A percentile compares a stretch with the other conserved stretches of the same genome.
phyloP scores from a whole-genome alignment of 139 green algal genomes.

The Haematococcus lacustris region DNA sequence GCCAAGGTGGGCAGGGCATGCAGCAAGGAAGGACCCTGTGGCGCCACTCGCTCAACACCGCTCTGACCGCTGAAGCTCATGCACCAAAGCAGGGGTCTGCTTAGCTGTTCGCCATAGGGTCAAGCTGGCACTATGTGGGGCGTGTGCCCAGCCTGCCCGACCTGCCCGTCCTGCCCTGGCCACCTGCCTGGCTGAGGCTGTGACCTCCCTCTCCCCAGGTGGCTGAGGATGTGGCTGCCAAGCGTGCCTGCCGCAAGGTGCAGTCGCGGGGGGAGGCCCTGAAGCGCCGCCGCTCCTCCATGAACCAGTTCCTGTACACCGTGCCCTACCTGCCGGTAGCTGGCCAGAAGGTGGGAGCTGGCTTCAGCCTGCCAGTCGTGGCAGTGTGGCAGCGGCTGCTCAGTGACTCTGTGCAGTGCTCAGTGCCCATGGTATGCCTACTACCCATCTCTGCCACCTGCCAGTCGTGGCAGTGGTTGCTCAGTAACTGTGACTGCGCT shows the following conservation, averaged over 20 bases:
- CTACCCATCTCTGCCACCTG: no score
- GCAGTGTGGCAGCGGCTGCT: no score
- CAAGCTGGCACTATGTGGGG: no score
- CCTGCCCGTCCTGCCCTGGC: neutral
- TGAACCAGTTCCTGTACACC: slow-evolving; percentile 75
- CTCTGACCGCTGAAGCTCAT: neutral
- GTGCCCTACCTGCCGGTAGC: slow-evolving; percentile 48
- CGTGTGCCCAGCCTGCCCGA: no score
- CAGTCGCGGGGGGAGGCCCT: slow-evolving; percentile 35
- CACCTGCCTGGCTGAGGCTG: no score
- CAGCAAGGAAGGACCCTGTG: neutral
- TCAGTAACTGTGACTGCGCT: no score
- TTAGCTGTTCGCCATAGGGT: neutral
- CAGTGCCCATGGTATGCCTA: no score
- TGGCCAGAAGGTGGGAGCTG: slow-evolving; percentile 28
- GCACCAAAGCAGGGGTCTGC: neutral
- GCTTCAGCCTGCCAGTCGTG: neutral
- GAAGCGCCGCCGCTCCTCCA: slow-evolving; percentile 45
- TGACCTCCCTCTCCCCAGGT: no score
- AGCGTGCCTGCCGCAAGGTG: neutral
- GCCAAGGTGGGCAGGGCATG: no score
- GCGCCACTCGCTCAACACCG: neutral
- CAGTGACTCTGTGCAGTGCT: no score
- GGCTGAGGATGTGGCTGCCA: neutral
- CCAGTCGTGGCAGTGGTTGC: no score